These are phyloP conservation scores for Collybiopsis luxurians DNA, from an alignment of 768 basidiomycete genomes.

Conservation along the genomic window DNA sequence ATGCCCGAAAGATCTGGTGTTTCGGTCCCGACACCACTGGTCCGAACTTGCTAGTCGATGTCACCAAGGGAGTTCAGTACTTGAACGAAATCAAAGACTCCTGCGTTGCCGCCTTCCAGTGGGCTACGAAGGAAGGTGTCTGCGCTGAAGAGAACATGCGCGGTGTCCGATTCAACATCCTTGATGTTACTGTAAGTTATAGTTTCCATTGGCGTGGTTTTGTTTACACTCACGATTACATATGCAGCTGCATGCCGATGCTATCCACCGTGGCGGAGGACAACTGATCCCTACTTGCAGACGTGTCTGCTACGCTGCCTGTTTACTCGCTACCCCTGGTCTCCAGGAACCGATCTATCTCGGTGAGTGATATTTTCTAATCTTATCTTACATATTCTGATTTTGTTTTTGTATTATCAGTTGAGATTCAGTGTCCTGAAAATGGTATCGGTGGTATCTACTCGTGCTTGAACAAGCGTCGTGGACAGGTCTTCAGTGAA, in stretches of 20 bases:
- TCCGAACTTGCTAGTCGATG: slow-evolving; percentile 95
- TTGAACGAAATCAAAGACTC: slow-evolving; percentile 99
- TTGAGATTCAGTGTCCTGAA: slow-evolving; percentile 98
- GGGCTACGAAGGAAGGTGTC: slow-evolving; percentile 99
- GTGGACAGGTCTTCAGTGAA: slow-evolving; percentile 97
- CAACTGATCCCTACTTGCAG: slow-evolving; percentile 97
- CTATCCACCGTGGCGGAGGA: slow-evolving; percentile 99
- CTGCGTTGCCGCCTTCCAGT: slow-evolving; percentile 98
- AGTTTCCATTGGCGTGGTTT: not conserved
- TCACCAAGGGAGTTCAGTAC: slow-evolving; percentile 99
- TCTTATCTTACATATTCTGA: not conserved
- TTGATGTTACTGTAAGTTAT: slow-evolving; percentile 84
- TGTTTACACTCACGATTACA: not conserved
- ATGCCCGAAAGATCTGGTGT: slow-evolving; percentile 99
- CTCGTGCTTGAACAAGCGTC: slow-evolving; percentile 89
- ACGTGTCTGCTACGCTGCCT: slow-evolving; percentile 94
- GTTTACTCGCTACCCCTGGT: slow-evolving; percentile 85
- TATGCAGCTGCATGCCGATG: slow-evolving; percentile 88
- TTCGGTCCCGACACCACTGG: slow-evolving; percentile 99
- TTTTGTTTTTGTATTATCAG: slow-evolving; percentile 40
- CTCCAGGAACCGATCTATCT: slow-evolving; percentile 98
- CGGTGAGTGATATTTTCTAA: slow-evolving; percentile 40
- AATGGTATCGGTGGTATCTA: slow-evolving; percentile 98
- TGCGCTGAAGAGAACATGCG: slow-evolving; percentile 98
- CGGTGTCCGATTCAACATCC: slow-evolving; percentile 92